Evolutionary conservation across 257 asterid species (phyloP), one percentile per base, ranked within the genome.

Genomic region (Jacaranda mimosifolia): DNA sequence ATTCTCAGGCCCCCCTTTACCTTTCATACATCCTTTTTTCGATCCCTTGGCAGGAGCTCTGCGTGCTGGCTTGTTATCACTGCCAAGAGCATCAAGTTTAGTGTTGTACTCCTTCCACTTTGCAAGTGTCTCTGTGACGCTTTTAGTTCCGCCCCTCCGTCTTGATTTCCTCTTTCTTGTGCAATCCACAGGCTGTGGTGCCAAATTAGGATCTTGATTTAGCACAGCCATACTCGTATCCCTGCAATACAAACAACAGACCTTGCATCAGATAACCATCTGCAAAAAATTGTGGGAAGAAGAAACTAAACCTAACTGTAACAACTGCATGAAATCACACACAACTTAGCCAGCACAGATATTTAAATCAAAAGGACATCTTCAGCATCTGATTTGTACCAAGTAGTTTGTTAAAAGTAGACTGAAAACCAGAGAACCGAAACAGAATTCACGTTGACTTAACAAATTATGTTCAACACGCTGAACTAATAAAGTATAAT

Each of bases 1-100:
- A 58, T 89, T 89, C 4, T 89, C 91, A 0, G 94, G 91, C 17
- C 94, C 94, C 0, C 94, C 94, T 82, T 89, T 89, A 3, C 94
- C 94, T 64, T 83, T 87, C 94, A 89, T 89, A 72, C 94, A 89
- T 14, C 94, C 94, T 39, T 89, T 89, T 19, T 87, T 89, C 2
- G 94, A 87, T 10, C 94, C 94, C 85, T 89, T 89, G 0, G 91
- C 94, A 1, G 94, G 94, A 15, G 86, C 88, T 69, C 68, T 83
- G 15, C 83, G 81, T 3, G 38, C 73, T 0, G 79, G 65, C 70
- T 85, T 88, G 1, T 64, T 76, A 0, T 57, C 81, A 17, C 32
- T 26, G 45, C 76, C 51, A 4, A 64, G 51, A 2, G 84, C 70
- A 4, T 86, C 82, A 0, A 89, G 64, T 36, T 79, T 83, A 2